Base-by-base conservation (phyloP, 176 grass and related monocot species). In the Avena insularis region DNA sequence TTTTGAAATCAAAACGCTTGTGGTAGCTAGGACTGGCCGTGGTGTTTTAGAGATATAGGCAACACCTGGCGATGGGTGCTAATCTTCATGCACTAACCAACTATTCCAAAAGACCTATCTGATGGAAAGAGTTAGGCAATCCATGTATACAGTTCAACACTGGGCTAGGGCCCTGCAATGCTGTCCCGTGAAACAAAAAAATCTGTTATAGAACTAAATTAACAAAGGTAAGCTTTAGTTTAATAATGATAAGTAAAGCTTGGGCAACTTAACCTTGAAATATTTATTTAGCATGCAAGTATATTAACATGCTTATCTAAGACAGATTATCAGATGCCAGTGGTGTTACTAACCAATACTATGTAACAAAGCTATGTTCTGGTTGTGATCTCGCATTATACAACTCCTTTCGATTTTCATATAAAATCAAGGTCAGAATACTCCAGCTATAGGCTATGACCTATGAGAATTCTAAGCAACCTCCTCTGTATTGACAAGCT, bases 341-440 rank as follows among this genome's bases (percentile, higher is more conserved):
- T 17, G 66, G 8, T 73, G 31, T 73, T 87, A 16, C 38, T 63
- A 27, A 23, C 58, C 43, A 27, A 12, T 29, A 68, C 9, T 87
- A 7, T 82, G 35, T 77, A 13, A 77, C 12, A 76, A 57, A 56
- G 14, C 54, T 82, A 25, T 73, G 55, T 17, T 61, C 21, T 84
- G 36, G n/a, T 49, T n/a, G 40, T 62, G 3, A 71, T 59, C 15
- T 47, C 6, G 9, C 14, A 60, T 60, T 31, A 75, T 62, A n/a
- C 2, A 31, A 74, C 35, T 60, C 43, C 1, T 60, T 72, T 60
- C 8, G 3, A 9, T 79, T 85, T 9, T 86, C 78, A 40, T 58
- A 59, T 59, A 40, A 70, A 79, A 69, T 79, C 31, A 1, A 71
- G 71, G 43, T 79, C n/a, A 71, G 20, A 79, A 47, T 80, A 79